Conservation (phyloP, 2,329 filamentous ascomycete species). For the Mycosphaerella sp. region DNA sequence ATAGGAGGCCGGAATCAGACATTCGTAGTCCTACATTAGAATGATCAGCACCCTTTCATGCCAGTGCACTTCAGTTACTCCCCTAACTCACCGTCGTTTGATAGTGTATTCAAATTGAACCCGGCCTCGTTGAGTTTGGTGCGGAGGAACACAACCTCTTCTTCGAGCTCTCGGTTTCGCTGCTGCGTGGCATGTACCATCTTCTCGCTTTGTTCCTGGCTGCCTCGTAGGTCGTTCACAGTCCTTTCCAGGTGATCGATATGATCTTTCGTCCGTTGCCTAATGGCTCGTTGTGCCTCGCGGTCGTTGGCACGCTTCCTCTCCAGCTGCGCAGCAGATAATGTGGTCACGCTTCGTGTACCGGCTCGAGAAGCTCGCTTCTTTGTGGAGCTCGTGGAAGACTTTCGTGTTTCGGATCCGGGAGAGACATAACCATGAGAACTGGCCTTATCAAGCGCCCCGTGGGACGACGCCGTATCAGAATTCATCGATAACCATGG, state of each 20-base stretch:
- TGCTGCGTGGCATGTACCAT: constrained; percentile 46
- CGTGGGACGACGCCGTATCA: constrained; percentile 18
- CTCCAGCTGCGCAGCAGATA: constrained; percentile 53
- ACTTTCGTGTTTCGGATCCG: constrained; percentile 27
- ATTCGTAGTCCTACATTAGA: constrained; percentile 17
- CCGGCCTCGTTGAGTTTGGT: constrained; percentile 44
- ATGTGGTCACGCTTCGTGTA: constrained; percentile 51
- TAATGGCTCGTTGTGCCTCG: constrained; percentile 54
- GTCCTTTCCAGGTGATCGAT: constrained; percentile 52
- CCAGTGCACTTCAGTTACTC: neutral
- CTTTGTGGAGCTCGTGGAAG: constrained; percentile 34
- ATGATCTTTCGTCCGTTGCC: constrained; percentile 53
- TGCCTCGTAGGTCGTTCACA: constrained; percentile 47
- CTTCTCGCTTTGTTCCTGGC: constrained; percentile 43
- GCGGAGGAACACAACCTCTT: constrained; percentile 49
- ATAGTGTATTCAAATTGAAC: constrained; percentile 23
- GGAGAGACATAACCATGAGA: constrained; percentile 29
- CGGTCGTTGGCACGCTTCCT: constrained; percentile 55
- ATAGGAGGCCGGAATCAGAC: constrained; percentile 19
- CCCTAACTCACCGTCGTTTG: constrained; percentile 17
- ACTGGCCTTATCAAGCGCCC: constrained; percentile 21
- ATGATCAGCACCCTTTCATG: constrained; percentile 4
- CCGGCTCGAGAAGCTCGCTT: constrained; percentile 49
- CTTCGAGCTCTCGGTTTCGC: constrained; percentile 49
- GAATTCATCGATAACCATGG: constrained; percentile 32